Conservation (phyloP, 441 rosid species). For the Populus hybrid region DNA sequence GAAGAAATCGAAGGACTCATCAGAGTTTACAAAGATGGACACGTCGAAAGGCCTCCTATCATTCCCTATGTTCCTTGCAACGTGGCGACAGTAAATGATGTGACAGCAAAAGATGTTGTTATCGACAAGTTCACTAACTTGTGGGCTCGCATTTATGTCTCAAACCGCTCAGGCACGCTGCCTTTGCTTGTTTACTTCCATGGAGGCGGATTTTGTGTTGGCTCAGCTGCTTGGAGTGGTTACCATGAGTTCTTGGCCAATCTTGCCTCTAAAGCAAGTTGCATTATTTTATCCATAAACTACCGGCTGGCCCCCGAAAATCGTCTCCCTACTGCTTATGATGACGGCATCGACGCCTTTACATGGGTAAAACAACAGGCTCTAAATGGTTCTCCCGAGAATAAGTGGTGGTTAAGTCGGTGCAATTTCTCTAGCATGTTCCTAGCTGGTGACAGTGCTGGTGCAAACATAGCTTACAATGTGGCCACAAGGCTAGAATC, state of each 20-base stretch:
- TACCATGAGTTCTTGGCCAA: conserved; percentile 62
- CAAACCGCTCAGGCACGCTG: conserved; percentile 29
- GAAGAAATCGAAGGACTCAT: conserved; percentile 81
- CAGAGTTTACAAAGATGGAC: conserved; percentile 64
- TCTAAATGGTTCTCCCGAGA: conserved; percentile 26
- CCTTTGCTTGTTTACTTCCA: conserved; percentile 78
- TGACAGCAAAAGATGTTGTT: conserved; percentile 50
- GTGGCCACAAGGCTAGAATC: conserved; percentile 42
- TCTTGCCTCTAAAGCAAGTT: conserved; percentile 48
- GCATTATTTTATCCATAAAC: conserved; percentile 59
- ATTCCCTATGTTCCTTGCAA: conserved; percentile 51
- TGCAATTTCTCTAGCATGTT: conserved; percentile 53
- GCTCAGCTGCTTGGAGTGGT: conserved; percentile 46
- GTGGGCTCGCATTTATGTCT: conserved; percentile 69
- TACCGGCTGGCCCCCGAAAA: conserved; percentile 79
- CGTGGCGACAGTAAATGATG: conserved; percentile 23
- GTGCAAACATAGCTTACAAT: conserved; percentile 69
- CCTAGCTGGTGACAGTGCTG: conserved; percentile 74
- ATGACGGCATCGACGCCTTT: conserved; percentile 58
- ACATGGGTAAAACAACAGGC: conserved; percentile 54
- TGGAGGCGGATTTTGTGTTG: conserved; percentile 82
- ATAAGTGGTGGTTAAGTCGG: conserved; percentile 23
- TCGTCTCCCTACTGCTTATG: conserved; percentile 68
- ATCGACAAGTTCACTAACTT: conserved; percentile 55
- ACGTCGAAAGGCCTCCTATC: conserved; percentile 57